Conservation (phyloP, 257 asterid species). For the Jacaranda mimosifolia region DNA sequence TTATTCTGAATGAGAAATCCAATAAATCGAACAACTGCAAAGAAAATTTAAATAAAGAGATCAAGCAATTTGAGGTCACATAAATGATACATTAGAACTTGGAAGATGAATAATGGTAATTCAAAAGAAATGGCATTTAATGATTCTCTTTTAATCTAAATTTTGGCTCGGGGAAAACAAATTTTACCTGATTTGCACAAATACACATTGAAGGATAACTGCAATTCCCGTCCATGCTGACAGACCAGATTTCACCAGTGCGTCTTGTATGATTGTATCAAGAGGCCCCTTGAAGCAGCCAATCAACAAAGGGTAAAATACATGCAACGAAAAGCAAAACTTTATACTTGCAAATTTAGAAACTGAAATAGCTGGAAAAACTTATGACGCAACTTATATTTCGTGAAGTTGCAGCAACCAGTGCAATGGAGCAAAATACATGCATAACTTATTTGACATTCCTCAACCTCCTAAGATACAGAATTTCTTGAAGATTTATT, state of each 20-base stretch:
- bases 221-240: slow-evolving; percentile 98
- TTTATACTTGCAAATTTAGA: too few species aligned
- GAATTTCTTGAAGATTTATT: neutral
- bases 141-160: neutral
- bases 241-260: slow-evolving; percentile 77
- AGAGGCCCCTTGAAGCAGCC: too few species aligned
- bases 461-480: neutral
- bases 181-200: slow-evolving; percentile 76
- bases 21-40: slow-evolving; percentile 70
- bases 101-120: neutral
- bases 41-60: neutral
- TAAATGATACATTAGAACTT: too few species aligned
- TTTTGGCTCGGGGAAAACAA: neutral
- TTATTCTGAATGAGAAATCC: slow-evolving; percentile 65
- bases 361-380: too few species aligned
- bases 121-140: neutral
- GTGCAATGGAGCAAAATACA: neutral
- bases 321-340: too few species aligned
- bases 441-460: neutral
- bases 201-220: slow-evolving; percentile 91
- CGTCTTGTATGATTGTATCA: slow-evolving; percentile 72
- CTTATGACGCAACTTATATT: too few species aligned
- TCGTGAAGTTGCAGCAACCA: too few species aligned
- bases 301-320: too few species aligned
- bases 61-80: neutral